Percentiles rank a stretch among this genome's conserved stretches.
Conservation (phyloP, 805 yeast genomes). For the Lipomyces anomalus region DNA sequence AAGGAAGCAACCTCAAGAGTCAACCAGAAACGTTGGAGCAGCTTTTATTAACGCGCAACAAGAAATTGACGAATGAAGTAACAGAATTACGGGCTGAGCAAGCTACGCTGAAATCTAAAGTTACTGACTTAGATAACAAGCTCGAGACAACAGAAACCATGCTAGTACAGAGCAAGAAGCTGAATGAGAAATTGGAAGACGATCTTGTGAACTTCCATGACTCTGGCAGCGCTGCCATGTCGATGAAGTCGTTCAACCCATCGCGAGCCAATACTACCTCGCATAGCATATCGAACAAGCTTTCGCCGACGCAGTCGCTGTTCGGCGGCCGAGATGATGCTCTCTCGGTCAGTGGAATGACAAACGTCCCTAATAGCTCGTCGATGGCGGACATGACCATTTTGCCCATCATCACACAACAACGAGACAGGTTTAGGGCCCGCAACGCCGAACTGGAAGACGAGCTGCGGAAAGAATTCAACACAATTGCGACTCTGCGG, state of each 20-base stretch:
- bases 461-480: conserved; percentile 57
- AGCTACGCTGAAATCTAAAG: conserved; percentile 41
- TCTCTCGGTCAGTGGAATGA: too few species aligned
- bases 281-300: too few species aligned
- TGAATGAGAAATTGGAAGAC: conserved; percentile 62
- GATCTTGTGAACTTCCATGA: conserved; percentile 62
- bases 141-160: conserved; percentile 36
- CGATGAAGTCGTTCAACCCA: conserved; percentile 17
- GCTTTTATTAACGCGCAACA: conserved; percentile 64
- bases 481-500: conserved; percentile 53
- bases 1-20: conserved; percentile 21
- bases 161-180: conserved; percentile 38
- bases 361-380: conserved; percentile 7
- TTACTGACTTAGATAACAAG: conserved; percentile 39
- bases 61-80: conserved; percentile 62
- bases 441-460: conserved; percentile 79
- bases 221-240: conserved; percentile 17
- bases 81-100: conserved; percentile 59
- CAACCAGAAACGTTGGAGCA: conserved; percentile 42
- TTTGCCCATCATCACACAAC: conserved; percentile 84
- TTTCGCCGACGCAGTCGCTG: too few species aligned
- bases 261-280: conserved; percentile 19
- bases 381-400: conserved; percentile 35
- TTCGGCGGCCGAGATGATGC: conserved; percentile 15
- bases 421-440: conserved; percentile 87